Percentiles rank a stretch among this genome's conserved stretches.
Conservation (phyloP, 257 asterid species). For the Euphrasia confusa region DNA sequence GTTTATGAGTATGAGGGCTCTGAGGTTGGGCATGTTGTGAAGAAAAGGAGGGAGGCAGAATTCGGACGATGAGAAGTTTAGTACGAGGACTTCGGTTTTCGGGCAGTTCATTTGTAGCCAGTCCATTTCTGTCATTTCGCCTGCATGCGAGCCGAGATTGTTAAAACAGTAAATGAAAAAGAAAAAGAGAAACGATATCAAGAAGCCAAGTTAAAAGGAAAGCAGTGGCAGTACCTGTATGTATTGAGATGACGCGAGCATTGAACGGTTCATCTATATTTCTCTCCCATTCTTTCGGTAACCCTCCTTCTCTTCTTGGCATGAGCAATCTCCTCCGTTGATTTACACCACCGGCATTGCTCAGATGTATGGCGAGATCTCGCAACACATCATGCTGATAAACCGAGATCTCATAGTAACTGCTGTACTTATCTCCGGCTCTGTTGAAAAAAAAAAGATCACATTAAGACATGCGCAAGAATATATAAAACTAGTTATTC, state of each 20-base stretch:
- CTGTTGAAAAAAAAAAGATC: conserved; percentile 34
- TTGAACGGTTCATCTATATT: conserved; percentile 57
- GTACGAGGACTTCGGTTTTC: conserved; percentile 74
- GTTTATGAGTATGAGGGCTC: conserved; percentile 76
- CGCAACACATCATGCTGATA: conserved; percentile 84
- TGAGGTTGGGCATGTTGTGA: conserved; percentile 65
- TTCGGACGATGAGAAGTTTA: conserved; percentile 58
- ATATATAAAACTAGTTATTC: not conserved
- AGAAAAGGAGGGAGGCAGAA: conserved; percentile 80
- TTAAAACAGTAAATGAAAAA: not conserved
- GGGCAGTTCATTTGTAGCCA: conserved; percentile 82
- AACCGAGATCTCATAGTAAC: conserved; percentile 80
- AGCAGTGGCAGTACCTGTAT: conserved; percentile 50
- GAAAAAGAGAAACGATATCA: too few species aligned
- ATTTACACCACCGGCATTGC: conserved; percentile 46
- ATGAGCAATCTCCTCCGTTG: conserved; percentile 62
- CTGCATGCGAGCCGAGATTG: conserved; percentile 29
- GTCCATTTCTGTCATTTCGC: conserved; percentile 70
- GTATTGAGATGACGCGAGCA: conserved; percentile 76
- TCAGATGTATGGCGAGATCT: conserved; percentile 73
- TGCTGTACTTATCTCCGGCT: conserved; percentile 78
- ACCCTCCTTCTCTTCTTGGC: conserved; percentile 70
- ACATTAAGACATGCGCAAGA: not conserved
- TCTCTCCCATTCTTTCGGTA: conserved; percentile 92
- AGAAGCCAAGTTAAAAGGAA: too few species aligned